These are phyloP conservation scores for Triticum dicoccoides DNA, from an alignment of 176 grass and related monocot genomes.

Conservation along the genomic window DNA sequence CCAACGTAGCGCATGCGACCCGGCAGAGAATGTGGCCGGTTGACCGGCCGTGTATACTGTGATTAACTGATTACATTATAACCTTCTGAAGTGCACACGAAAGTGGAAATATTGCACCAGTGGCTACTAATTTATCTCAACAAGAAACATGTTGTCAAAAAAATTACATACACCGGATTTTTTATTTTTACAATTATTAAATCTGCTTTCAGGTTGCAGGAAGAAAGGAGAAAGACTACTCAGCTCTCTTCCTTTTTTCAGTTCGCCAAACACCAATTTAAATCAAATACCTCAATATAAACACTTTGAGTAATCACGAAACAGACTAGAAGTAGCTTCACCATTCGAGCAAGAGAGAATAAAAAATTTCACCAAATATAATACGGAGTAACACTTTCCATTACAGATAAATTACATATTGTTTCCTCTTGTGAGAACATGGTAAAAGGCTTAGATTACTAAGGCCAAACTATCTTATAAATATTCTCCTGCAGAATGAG, in stretches of 20 bases:
- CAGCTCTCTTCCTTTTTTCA: not conserved
- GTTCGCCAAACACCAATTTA: not conserved
- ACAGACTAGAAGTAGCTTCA: not conserved
- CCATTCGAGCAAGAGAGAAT: not conserved
- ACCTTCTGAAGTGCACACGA: no score
- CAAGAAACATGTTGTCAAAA: no score
- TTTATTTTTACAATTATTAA: not conserved
- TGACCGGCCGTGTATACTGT: no score
- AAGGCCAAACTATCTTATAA: constrained; percentile 27
- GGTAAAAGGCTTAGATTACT: constrained; percentile 24
- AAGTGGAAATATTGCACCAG: no score
- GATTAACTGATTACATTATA: no score
- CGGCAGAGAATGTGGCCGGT: no score
- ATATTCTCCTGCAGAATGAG: constrained; percentile 24
- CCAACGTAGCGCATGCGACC: no score
- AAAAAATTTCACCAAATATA: not conserved
- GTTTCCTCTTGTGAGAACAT: constrained; percentile 33
- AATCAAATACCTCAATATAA: no score
- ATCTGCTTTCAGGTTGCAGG: not conserved
- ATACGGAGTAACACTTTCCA: constrained; percentile 5
- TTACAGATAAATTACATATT: constrained; percentile 14
- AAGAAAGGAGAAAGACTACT: not conserved
- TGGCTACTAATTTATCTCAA: no score
- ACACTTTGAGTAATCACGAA: no score
- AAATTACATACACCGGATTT: no score